Conservation (phyloP, 2,329 filamentous ascomycete species). For the Trichophyton equinum region DNA sequence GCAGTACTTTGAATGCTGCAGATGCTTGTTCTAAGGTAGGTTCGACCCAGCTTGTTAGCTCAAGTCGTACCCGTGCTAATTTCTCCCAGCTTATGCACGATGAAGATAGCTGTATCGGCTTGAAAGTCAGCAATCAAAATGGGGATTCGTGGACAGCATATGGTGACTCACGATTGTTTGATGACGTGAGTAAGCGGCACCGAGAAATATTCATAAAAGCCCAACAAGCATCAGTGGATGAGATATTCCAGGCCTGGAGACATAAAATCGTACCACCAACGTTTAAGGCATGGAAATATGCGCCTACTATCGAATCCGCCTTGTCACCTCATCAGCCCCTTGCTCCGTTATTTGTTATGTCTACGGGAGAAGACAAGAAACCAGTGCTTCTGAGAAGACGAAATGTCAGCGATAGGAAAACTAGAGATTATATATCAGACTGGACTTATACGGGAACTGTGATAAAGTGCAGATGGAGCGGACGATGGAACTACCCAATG, state of each 20-base stretch:
- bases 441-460: slow-evolving; percentile 3
- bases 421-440: background rate
- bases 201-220: slow-evolving; percentile 3
- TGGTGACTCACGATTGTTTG: background rate
- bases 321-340: background rate
- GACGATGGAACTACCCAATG: slow-evolving; percentile 1
- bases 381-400: background rate
- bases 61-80: background rate
- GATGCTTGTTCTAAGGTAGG: slow-evolving; percentile 3
- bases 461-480: slow-evolving; percentile 4
- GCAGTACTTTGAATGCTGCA: background rate
- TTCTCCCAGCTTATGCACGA: slow-evolving; percentile 2
- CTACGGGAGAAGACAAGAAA: background rate
- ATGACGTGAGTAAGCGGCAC: slow-evolving; percentile 2
- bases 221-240: slow-evolving; percentile 1
- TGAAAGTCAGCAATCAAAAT: slow-evolving; percentile 1
- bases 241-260: slow-evolving; percentile 1
- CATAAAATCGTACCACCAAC: background rate
- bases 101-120: background rate
- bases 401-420: background rate
- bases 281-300: slow-evolving; percentile 4
- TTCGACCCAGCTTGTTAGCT: background rate
- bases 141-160: background rate
- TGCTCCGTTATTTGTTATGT: slow-evolving; percentile 1
- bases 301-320: slow-evolving; percentile 1